Percentiles rank a stretch among this genome's conserved stretches.
These are phyloP conservation scores for Paspalum notatum DNA, from an alignment of 176 grass and related monocot genomes.

Conservation along the genomic window DNA sequence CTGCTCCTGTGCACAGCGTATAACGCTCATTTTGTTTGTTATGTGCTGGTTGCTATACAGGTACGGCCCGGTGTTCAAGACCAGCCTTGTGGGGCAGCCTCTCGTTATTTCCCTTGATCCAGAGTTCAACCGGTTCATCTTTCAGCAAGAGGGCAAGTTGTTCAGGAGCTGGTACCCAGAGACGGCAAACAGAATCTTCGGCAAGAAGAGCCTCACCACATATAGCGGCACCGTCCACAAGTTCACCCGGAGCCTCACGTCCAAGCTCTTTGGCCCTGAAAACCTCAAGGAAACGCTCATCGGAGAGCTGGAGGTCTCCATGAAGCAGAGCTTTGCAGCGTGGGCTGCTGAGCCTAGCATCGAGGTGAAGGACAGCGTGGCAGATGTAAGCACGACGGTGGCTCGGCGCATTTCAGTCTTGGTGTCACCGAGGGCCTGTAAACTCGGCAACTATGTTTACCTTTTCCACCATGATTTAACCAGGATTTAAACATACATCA, in stretches of 20 bases:
- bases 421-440: too few relatives aligned
- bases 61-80: neutral
- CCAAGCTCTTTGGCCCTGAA: neutral
- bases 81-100: neutral
- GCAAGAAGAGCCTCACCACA: neutral
- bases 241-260: neutral
- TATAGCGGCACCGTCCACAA: neutral
- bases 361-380: neutral
- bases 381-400: neutral
- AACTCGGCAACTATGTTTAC: too few relatives aligned
- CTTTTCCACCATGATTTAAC: too few relatives aligned
- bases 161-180: neutral
- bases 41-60: neutral
- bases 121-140: neutral
- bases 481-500: neutral
- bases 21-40: neutral
- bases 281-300: neutral
- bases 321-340: neutral
- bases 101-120: neutral
- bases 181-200: neutral
- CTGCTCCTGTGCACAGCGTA: too few relatives aligned
- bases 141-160: neutral
- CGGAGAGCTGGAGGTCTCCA: neutral
- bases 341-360: neutral
- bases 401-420: too few relatives aligned